Evolutionary conservation across 2,329 filamentous ascomycete genomes (phyloP).

Genomic region (Penicillium sp.): DNA sequence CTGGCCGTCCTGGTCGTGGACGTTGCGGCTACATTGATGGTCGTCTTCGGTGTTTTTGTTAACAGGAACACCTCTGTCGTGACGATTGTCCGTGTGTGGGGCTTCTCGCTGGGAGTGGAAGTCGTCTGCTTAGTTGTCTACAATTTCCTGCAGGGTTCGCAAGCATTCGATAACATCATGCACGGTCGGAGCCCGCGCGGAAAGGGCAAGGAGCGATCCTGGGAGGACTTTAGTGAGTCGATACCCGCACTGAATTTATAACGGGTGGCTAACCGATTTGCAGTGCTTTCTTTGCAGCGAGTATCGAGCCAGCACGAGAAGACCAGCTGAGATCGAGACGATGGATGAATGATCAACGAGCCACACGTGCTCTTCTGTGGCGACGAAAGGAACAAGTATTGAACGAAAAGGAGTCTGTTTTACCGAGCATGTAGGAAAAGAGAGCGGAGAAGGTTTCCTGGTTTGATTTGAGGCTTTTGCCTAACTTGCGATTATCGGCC

Average conservation of each 20-base stretch:
- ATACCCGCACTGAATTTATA: background rate
- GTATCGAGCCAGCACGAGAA: slow-evolving; percentile 92
- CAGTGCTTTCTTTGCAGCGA: slow-evolving; percentile 84
- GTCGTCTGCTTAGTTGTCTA: slow-evolving; percentile 77
- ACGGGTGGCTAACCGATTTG: slow-evolving; percentile 47
- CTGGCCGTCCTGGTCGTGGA: slow-evolving; percentile 80
- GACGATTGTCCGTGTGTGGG: slow-evolving; percentile 83
- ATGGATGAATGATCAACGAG: background rate
- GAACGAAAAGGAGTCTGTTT: background rate
- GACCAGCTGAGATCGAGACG: slow-evolving; percentile 58
- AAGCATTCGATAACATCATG: slow-evolving; percentile 87
- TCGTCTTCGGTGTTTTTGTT: slow-evolving; percentile 80
- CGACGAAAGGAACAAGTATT: background rate
- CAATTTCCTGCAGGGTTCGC: slow-evolving; percentile 78
- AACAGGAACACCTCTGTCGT: slow-evolving; percentile 70
- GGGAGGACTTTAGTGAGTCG: slow-evolving; percentile 83
- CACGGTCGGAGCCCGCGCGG: slow-evolving; percentile 83
- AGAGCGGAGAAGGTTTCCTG: background rate
- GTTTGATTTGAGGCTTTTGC: background rate
- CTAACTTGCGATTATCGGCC: background rate
- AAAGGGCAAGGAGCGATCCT: slow-evolving; percentile 73
- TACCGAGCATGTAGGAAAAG: background rate
- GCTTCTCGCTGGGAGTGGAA: slow-evolving; percentile 78
- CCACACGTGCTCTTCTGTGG: background rate
- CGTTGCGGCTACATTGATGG: slow-evolving; percentile 80